These are phyloP conservation scores for Xylaria bambusicola DNA, from an alignment of 495 filamentous ascomycete genomes.

Conservation along the genomic window DNA sequence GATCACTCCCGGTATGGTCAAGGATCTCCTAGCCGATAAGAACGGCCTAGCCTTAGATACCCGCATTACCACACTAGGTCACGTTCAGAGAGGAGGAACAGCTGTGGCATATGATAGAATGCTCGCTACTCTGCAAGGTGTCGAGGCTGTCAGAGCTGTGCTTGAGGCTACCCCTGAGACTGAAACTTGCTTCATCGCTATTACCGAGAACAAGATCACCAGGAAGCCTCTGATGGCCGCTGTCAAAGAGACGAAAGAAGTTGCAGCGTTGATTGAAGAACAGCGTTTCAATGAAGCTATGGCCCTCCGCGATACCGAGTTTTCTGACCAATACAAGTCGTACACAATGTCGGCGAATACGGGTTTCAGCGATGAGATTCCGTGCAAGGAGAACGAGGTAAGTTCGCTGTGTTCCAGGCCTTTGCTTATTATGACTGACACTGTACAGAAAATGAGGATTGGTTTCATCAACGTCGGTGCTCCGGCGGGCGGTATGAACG, in stretches of 20 bases:
- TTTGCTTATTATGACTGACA: constrained; percentile 25
- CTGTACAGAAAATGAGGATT: constrained; percentile 76
- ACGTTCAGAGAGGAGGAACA: constrained; percentile 91
- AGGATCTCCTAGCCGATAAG: constrained; percentile 79
- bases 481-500: constrained; percentile 99
- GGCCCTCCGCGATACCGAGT: constrained; percentile 85
- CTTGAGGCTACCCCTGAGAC: constrained; percentile 85
- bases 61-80: constrained; percentile 90
- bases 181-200: constrained; percentile 90
- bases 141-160: constrained; percentile 96
- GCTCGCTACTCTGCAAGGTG: constrained; percentile 90
- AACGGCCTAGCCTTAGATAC: constrained; percentile 77
- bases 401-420: constrained; percentile 17
- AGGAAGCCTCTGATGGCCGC: constrained; percentile 87
- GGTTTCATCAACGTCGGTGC: constrained; percentile 97
- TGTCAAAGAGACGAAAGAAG: constrained; percentile 78
- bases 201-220: constrained; percentile 97
- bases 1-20: constrained; percentile 77
- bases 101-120: constrained; percentile 94
- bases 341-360: constrained; percentile 84
- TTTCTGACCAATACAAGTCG: constrained; percentile 86
- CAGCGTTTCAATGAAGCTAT: constrained; percentile 87
- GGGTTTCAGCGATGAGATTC: constrained; percentile 42
- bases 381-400: constrained; percentile 74
- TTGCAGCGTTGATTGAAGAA: constrained; percentile 74